Conservation (phyloP, 129 eudicot species). For the Saussurea involucrata region DNA sequence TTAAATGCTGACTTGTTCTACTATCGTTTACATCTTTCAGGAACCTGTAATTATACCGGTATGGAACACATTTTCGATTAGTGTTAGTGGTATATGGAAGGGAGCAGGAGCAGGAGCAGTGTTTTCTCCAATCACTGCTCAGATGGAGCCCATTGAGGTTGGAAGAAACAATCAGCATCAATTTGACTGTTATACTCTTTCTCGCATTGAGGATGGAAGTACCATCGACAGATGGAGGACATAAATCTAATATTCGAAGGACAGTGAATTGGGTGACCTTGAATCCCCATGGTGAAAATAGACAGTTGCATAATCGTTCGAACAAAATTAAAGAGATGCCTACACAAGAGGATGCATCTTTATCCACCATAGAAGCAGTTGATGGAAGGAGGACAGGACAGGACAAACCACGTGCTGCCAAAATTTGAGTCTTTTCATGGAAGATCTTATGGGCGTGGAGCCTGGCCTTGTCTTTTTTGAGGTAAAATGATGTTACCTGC, state of each 20-base stretch:
- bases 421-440: slow-evolving; percentile 92
- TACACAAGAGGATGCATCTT: slow-evolving; percentile 28
- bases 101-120: slow-evolving; percentile 99
- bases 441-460: slow-evolving; percentile 87
- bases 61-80: slow-evolving; percentile 90
- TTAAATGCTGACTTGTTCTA: neutral
- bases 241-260: slow-evolving; percentile 53
- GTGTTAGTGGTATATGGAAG: slow-evolving; percentile 97
- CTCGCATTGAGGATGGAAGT: slow-evolving; percentile 68
- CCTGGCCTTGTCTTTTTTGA: slow-evolving; percentile 98
- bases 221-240: slow-evolving; percentile 39
- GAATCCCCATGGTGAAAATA: slow-evolving; percentile 83
- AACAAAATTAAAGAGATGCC: slow-evolving; percentile 38
- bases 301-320: slow-evolving; percentile 23
- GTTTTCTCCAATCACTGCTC: slow-evolving; percentile 90
- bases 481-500: slow-evolving; percentile 45
- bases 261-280: slow-evolving; percentile 81
- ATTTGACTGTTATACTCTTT: slow-evolving; percentile 87
- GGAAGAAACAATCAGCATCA: slow-evolving; percentile 71
- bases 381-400: slow-evolving; percentile 34
- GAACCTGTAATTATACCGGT: slow-evolving; percentile 91
- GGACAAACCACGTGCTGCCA: slow-evolving; percentile 44
- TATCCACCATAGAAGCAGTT: slow-evolving; percentile 20
- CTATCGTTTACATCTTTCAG: slow-evolving; percentile 39
- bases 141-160: slow-evolving; percentile 93